phyloP scores from a whole-genome alignment of 805 yeast species.

The Komagataella populi region DNA sequence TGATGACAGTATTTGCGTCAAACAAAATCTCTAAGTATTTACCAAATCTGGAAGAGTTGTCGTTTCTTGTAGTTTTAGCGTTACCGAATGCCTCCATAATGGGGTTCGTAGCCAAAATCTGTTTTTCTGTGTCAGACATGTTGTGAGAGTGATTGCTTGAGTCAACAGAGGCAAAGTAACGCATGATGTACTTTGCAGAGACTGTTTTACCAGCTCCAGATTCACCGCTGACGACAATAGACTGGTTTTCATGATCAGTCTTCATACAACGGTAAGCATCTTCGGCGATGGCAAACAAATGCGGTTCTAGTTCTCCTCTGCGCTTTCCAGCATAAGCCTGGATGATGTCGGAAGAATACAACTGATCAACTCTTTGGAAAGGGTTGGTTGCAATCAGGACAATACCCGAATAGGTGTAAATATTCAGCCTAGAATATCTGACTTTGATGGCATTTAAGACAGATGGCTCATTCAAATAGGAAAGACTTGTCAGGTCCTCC shows the following conservation, averaged over 20 bases:
- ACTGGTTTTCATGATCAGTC: conserved; percentile 72
- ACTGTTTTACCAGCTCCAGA: conserved; percentile 99
- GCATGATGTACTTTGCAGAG: conserved; percentile 92
- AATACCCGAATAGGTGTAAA: conserved; percentile 93
- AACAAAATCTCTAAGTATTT: conserved; percentile 88
- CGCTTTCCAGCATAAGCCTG: conserved; percentile 90
- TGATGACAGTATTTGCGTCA: conserved; percentile 58
- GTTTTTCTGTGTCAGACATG: conserved; percentile 86
- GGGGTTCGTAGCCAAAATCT: conserved; percentile 92
- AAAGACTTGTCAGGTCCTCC: conserved; percentile 84
- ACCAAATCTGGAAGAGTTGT: conserved; percentile 95
- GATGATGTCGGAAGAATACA: conserved; percentile 83
- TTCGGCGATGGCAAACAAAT: conserved; percentile 93
- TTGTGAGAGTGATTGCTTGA: conserved; percentile 34
- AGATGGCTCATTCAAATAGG: conserved; percentile 92
- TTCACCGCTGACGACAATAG: conserved; percentile 94
- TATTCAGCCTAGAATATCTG: conserved; percentile 79
- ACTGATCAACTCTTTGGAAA: conserved; percentile 80
- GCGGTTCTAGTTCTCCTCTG: conserved; percentile 94
- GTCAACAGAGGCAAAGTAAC: conserved; percentile 93
- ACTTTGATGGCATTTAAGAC: conserved; percentile 86
- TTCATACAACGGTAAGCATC: conserved; percentile 95
- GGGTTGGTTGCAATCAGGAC: conserved; percentile 95
- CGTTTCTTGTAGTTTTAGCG: conserved; percentile 94
- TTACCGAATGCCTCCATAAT: conserved; percentile 98